Percentiles rank a stretch among this genome's conserved stretches.
These are phyloP conservation scores for Chenopodium formosanum DNA, from an alignment of 148 eudicot species.

Conservation along the genomic window DNA sequence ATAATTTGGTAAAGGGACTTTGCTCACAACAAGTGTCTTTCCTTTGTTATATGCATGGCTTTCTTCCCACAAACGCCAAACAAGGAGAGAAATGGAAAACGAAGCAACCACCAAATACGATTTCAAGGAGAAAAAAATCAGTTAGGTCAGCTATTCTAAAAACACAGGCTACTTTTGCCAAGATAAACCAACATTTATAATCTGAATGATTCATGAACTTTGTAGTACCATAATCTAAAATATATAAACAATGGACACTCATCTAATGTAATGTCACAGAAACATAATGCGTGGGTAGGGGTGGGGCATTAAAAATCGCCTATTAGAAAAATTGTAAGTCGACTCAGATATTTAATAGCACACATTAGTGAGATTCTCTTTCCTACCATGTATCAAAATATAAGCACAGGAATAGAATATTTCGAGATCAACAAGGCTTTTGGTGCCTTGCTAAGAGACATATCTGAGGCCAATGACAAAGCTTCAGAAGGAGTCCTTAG, in stretches of 20 bases:
- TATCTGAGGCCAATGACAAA: neutral
- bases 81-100: conserved; percentile 18
- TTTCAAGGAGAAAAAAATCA: neutral
- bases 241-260: neutral
- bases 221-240: neutral
- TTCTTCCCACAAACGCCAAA: conserved; percentile 58
- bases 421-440: neutral
- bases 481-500: neutral
- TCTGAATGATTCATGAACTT: neutral
- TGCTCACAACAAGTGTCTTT: conserved; percentile 89
- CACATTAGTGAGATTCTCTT: neutral
- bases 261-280: neutral
- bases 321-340: neutral
- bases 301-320: neutral
- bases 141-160: neutral
- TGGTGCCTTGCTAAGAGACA: neutral
- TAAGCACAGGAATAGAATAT: neutral
- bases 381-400: neutral
- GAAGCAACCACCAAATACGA: neutral
- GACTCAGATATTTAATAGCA: neutral
- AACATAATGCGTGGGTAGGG: neutral
- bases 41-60: conserved; percentile 97
- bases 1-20: conserved; percentile 84
- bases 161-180: neutral
- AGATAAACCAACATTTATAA: neutral